These are phyloP conservation scores for Hypoxylon fuscum DNA, from an alignment of 495 filamentous ascomycete species.

Conservation along the genomic window DNA sequence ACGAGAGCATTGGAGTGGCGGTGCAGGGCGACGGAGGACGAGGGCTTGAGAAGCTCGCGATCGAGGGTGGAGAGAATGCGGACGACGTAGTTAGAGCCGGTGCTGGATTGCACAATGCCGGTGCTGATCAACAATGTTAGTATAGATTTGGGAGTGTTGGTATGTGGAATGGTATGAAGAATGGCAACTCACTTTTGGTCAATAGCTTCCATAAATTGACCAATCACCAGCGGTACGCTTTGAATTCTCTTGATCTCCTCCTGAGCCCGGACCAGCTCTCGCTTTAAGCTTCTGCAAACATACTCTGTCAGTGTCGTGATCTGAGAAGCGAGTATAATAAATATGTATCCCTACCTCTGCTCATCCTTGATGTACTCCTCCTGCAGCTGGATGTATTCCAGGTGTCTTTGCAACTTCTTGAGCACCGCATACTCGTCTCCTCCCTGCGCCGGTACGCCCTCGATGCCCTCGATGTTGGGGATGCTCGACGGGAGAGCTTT, in stretches of 20 bases:
- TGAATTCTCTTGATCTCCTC: slow-evolving; percentile 99
- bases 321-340: background rate
- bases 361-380: slow-evolving; percentile 99
- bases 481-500: slow-evolving; percentile 84
- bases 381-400: slow-evolving; percentile 98
- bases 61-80: slow-evolving; percentile 98
- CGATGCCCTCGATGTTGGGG: slow-evolving; percentile 87
- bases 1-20: slow-evolving; percentile 98
- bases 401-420: slow-evolving; percentile 93
- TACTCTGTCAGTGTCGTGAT: slow-evolving; percentile 14
- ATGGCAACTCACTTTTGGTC: slow-evolving; percentile 96
- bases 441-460: slow-evolving; percentile 80
- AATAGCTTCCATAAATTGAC: slow-evolving; percentile 99
- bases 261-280: slow-evolving; percentile 95
- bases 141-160: background rate
- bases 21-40: slow-evolving; percentile 95
- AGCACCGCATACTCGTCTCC: slow-evolving; percentile 93
- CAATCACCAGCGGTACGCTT: slow-evolving; percentile 96
- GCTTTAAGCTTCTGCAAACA: slow-evolving; percentile 83
- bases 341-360: slow-evolving; percentile 71
- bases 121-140: slow-evolving; percentile 66
- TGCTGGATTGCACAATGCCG: slow-evolving; percentile 97
- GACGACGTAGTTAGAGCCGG: slow-evolving; percentile 98
- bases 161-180: background rate
- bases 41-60: slow-evolving; percentile 96